Base-by-base conservation (phyloP, 2,329 filamentous ascomycete genomes). In the Alternaria conjuncta region DNA sequence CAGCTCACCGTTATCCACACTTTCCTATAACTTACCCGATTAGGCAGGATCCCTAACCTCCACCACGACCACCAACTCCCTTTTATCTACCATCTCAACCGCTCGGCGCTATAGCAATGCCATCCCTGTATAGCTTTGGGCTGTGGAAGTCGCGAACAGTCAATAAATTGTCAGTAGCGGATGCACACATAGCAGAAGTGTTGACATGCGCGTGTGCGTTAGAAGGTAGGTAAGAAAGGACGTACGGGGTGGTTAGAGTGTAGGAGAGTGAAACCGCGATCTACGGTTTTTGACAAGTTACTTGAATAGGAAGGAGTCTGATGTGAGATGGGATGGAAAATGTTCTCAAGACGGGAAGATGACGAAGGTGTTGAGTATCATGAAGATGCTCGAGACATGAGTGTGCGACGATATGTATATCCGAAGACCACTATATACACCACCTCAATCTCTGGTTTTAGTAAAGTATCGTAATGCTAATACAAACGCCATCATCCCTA, bases 51-150 rank as follows among this genome's bases (percentile, higher is more conserved):
- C 9, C 5, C 12, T 3, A 13, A 30, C 5, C 46, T 6, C 6
- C 25, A 50, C 15, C 18, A 6, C 47, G 25, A 10, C 13, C 49
- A n/a, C 12, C 12, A 41, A 18, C 36, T 11, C 36, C n/a, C 36
- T 11, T 11, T 2, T 41, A 10, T 41, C 36, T 3, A 41, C 9
- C 5, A 41, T 41, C n/a, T 18, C 15, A 41, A 11, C 36, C 36
- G 36, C 36, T 41, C 36, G 9, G 5, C 36, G 9, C 36, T 41
- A 41, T 18, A 41, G 1, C n/a, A 18, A 18, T 11, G 1, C n/a
- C 4, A 11, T 41, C 6, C 5, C 4, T 6, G 3, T 6, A 11
- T 2, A 11, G 9, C n/a, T 41, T 5, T 2, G 3, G 2, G 5
- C n/a, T 18, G 1, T 41, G 2, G n/a, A 6, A 11, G 0, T 41